Evolutionary conservation across 2,329 filamentous ascomycete genomes (phyloP), one percentile per base, ranked within the genome.

Genomic region (Phaeosphaeriaceae sp.): DNA sequence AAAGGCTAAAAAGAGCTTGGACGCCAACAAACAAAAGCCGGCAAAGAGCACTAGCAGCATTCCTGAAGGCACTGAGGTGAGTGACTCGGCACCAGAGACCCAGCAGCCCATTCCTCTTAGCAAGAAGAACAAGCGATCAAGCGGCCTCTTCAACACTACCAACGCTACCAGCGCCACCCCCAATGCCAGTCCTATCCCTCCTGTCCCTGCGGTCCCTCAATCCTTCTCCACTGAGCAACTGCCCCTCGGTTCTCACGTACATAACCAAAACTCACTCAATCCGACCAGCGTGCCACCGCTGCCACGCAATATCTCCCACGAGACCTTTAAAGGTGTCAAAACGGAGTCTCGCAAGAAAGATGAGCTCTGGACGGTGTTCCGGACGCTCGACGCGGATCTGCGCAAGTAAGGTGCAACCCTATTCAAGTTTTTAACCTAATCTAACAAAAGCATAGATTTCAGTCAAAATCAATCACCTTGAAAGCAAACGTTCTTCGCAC

Each of bases 401-500:
- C 81, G 86, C 61, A 89, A 88, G 80, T 85, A 74, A 52, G 77
- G 67, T 42, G 40, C 42, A 18, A 21, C 29, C 30, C 15, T 6
- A 8, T 15, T 30, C 30, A 12, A 13, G 1, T 6, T 7, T 2
- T 32, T 17, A 18, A 26, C 21, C 8, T 17, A 23, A 18, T 20
- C 47, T 60, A 57, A 61, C 49, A 41, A 15, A 18, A 26, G n/a
- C 2, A 28, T 55, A 83, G 81, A 55, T 95, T 96, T 62, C 82
- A 87, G 54, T 79, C 84, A 49, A 95, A 92, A 72, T 85, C 87
- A 28, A 88, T 81, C 61, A 79, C 87, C 1, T 78, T 92, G 59
- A 92, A 91, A 67, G 88, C 90, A 56, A 87, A 85, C 56, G 82
- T 92, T 37, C 82, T 96, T 48, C 86, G 91, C 29, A 81, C 81